These are phyloP conservation scores for Pyronema domesticum DNA, from an alignment of 495 filamentous ascomycete species.

Conservation along the genomic window DNA sequence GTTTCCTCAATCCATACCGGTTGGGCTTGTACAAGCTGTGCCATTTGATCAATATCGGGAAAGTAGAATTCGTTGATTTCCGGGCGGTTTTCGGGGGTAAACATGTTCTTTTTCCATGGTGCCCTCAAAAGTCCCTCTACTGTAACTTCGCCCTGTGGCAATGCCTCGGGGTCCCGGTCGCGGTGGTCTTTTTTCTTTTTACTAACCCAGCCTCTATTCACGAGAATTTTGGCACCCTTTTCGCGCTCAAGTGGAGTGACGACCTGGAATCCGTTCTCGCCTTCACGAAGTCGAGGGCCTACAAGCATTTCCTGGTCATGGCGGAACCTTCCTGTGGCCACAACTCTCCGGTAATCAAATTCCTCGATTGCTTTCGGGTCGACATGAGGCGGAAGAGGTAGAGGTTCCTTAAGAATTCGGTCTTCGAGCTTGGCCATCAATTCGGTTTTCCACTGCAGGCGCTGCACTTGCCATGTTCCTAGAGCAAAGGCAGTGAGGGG, in stretches of 20 bases:
- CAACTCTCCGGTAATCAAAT: slow-evolving; percentile 82
- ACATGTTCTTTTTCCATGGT: slow-evolving; percentile 94
- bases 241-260: slow-evolving; percentile 70
- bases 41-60: slow-evolving; percentile 87
- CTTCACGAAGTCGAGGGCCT: slow-evolving; percentile 75
- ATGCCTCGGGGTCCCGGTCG: slow-evolving; percentile 35
- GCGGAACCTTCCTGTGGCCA: slow-evolving; percentile 51
- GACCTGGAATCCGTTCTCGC: slow-evolving; percentile 75
- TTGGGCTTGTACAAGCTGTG: slow-evolving; percentile 62
- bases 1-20: slow-evolving; percentile 92
- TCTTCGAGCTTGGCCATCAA: slow-evolving; percentile 80
- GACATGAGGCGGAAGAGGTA: slow-evolving; percentile 67
- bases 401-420: slow-evolving; percentile 64
- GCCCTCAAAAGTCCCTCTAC: slow-evolving; percentile 72
- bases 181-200: slow-evolving; percentile 48
- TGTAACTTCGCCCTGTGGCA: slow-evolving; percentile 49
- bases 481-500: slow-evolving; percentile 78
- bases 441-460: slow-evolving; percentile 81
- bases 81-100: slow-evolving; percentile 77
- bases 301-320: slow-evolving; percentile 95
- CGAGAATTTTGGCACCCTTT: slow-evolving; percentile 49
- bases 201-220: slow-evolving; percentile 79
- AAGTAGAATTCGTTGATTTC: slow-evolving; percentile 80
- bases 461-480: slow-evolving; percentile 91
- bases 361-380: slow-evolving; percentile 63